Evolutionary conservation across 352 stramenopile species (phyloP).

Genomic region (Phytophthora pistaciae): DNA sequence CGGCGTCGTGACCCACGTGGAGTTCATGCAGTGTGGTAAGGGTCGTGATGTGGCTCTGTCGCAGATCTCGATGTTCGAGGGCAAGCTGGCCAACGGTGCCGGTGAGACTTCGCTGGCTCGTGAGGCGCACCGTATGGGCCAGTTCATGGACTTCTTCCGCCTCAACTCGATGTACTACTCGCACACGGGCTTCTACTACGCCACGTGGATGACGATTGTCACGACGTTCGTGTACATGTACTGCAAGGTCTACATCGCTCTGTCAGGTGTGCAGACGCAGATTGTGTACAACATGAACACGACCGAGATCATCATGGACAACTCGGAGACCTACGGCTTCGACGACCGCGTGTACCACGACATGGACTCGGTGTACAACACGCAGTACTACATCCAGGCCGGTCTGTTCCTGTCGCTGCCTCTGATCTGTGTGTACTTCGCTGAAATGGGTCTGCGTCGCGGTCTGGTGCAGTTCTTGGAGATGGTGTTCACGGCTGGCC

Average conservation of each 20-base stretch:
- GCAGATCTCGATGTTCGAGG: slow-evolving; percentile 90
- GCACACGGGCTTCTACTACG: slow-evolving; percentile 89
- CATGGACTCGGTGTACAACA: slow-evolving; percentile 77
- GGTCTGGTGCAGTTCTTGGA: slow-evolving; percentile 80
- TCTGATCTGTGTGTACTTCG: slow-evolving; percentile 83
- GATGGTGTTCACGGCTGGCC: slow-evolving; percentile 80
- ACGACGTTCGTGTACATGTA: slow-evolving; percentile 91
- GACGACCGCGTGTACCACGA: slow-evolving; percentile 72
- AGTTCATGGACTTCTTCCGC: slow-evolving; percentile 90
- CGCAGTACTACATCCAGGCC: slow-evolving; percentile 88
- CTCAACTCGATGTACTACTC: slow-evolving; percentile 91
- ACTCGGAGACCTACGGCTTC: slow-evolving; percentile 56
- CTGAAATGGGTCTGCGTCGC: slow-evolving; percentile 75
- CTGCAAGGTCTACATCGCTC: slow-evolving; percentile 82
- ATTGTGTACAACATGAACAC: slow-evolving; percentile 84
- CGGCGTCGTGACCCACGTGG: slow-evolving; percentile 81
- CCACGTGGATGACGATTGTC: slow-evolving; percentile 90
- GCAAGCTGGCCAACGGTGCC: slow-evolving; percentile 85
- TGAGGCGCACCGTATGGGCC: slow-evolving; percentile 86
- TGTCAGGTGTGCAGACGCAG: slow-evolving; percentile 74
- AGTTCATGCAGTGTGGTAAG: slow-evolving; percentile 91
- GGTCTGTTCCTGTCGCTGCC: slow-evolving; percentile 84
- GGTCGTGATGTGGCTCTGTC: slow-evolving; percentile 86
- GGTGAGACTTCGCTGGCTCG: slow-evolving; percentile 81
- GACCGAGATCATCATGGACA: slow-evolving; percentile 73